Base-by-base conservation (phyloP, 1,284 basidiomycete species). In the Agaricales sp. region DNA sequence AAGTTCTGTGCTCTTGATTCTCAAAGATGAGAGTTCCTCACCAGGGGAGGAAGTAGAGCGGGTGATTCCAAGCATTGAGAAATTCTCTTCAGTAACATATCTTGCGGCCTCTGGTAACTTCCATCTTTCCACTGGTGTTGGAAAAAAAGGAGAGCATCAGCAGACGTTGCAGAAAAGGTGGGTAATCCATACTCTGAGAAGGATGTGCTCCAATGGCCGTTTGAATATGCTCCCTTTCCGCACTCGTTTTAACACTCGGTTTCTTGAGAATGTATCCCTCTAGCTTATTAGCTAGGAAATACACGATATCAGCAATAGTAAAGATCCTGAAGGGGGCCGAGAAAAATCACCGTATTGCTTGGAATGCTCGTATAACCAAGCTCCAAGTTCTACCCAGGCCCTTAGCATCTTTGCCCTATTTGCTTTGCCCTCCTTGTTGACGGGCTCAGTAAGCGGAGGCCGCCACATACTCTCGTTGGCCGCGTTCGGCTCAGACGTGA, bases 321-420 rank as follows among this genome's bases (percentile, higher is more conserved):
- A 45, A 52, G 41, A 26, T 47, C 20, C 30, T 12, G 20, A 1
- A 45, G 30, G 43, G 35, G 53, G 21, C 13, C 3, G 47, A 39
- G 38, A 35, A n/a, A 14, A 58, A 66, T 50, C 62, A 80, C 80
- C 59, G 54, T 75, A 52, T 25, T 66, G 61, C 39, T 72, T 74
- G 46, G 69, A 69, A 55, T 72, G 87, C 52, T 86, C 76, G 1
- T 69, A 63, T 21, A 81, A 53, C 77, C 81, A 87, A 2, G 84
- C 75, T 43, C 76, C 67, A 2, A 82, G 62, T 58, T 91, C 86
- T 12, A 87, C 71, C 87, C 87, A 90, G 19, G 80, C 80, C 22
- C 85, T 74, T 43, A 90, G 71, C 2, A 90, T 69, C 55, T 73
- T 81, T 16, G 70, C 70, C 12, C 80, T 73, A 51, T 71, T 77